phyloP scores from a whole-genome alignment of 495 filamentous ascomycete genomes.

The Penicillium ochrochloron region DNA sequence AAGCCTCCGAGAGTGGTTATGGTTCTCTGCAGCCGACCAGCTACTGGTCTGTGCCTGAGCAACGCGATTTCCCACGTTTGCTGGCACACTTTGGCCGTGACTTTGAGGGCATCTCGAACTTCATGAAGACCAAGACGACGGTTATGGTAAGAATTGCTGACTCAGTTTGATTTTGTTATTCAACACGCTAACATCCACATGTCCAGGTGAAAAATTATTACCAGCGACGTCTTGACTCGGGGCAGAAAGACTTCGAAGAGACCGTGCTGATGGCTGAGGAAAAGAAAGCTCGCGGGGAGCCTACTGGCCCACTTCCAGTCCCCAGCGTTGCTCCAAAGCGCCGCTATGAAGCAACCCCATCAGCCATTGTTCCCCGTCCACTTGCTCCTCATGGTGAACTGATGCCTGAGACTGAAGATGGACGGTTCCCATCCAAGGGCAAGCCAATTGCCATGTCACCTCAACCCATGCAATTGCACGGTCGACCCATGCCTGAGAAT shows the following conservation, averaged over 20 bases:
- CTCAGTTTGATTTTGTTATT: background rate
- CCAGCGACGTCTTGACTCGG: slow-evolving; percentile 72
- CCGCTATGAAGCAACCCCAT: slow-evolving; percentile 59
- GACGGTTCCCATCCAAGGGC: slow-evolving; percentile 51
- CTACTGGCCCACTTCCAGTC: slow-evolving; percentile 67
- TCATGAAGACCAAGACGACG: slow-evolving; percentile 90
- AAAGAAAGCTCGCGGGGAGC: slow-evolving; percentile 70
- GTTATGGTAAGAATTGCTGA: slow-evolving; percentile 73
- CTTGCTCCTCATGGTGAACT: slow-evolving; percentile 63
- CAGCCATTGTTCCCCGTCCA: slow-evolving; percentile 60
- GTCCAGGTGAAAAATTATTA: slow-evolving; percentile 91
- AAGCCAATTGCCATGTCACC: slow-evolving; percentile 39
- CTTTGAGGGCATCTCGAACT: slow-evolving; percentile 79
- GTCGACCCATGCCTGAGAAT: slow-evolving; percentile 38
- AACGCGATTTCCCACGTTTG: slow-evolving; percentile 77
- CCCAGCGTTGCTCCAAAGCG: slow-evolving; percentile 64
- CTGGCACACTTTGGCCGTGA: slow-evolving; percentile 87
- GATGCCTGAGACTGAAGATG: slow-evolving; percentile 57
- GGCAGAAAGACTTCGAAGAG: slow-evolving; percentile 69
- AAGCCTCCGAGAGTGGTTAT: slow-evolving; percentile 42
- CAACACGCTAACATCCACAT: background rate
- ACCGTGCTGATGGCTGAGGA: slow-evolving; percentile 72
- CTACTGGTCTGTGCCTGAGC: slow-evolving; percentile 96
- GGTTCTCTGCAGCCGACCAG: slow-evolving; percentile 75
- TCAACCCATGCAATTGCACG: slow-evolving; percentile 40